Evolutionary conservation across 2,329 filamentous ascomycete genomes (phyloP), one percentile per base, ranked within the genome.

Genomic region (Neonectria neomacrospora): DNA sequence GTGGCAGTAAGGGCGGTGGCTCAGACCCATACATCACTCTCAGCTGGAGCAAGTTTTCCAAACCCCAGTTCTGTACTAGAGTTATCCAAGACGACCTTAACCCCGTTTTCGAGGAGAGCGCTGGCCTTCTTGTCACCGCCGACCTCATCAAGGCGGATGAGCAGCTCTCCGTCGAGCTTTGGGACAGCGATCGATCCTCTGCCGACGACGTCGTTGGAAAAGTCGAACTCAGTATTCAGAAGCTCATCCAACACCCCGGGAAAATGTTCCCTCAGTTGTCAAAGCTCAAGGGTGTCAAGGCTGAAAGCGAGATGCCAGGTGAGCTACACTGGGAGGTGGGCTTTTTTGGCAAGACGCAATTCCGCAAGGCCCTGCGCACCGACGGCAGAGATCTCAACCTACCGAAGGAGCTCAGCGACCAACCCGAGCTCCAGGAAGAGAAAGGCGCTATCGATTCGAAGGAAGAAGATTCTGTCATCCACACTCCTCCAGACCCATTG

Each of bases 191-290:
- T 77, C 87, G 94, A 48, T 93, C 92, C 42, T 96, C 93, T 10
- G 93, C 95, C 1, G 96, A 98, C 74, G 96, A 98, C 72, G 91
- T 97, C 48, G 94, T 97, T 14, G 96, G 96, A 57, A 97, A 97
- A 78, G 88, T 98, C 18, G 94, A 98, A 75, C 81, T 98, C 3
- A 95, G 93, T 37, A 93, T 99, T 76, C 94, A 97, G 72, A 94
- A 97, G 76, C 90, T 99, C 81, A 96, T 98, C 62, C 91, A 97
- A 73, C 77, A 97, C 74, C 94, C 95, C 0, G 93, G 94, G 37
- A 92, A 91, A 73, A 97, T 97, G 92, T 96, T 94, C 71, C 91
- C 92, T 5, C 93, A 97, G 71, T 86, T 92, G 8, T 97, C 94
- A 0, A 94, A 90, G 71, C 86, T 98, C 1, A 83, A 87, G 28